Conservation (phyloP, 2,329 filamentous ascomycete genomes). For the Ophiosphaerella narmari region DNA sequence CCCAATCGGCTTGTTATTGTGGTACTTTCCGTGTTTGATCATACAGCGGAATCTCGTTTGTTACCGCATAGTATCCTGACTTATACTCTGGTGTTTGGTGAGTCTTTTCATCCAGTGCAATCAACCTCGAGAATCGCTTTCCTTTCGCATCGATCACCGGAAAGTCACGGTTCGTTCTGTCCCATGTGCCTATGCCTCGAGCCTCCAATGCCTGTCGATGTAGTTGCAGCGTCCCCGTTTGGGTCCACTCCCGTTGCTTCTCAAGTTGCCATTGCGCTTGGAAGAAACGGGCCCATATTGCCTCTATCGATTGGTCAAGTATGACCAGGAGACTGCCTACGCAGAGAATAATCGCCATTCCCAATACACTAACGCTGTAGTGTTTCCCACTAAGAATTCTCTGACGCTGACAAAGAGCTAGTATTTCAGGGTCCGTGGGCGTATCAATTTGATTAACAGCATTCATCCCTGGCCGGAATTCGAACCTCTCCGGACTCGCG, state of each 20-base stretch:
- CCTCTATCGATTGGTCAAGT: constrained; percentile 10
- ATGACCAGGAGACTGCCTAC: constrained; percentile 24
- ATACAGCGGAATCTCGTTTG: neutral
- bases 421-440: constrained; percentile 14
- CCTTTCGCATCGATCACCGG: constrained; percentile 14
- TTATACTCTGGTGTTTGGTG: neutral
- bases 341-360: constrained; percentile 24
- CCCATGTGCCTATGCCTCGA: constrained; percentile 19
- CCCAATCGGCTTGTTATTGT: too few relatives aligned
- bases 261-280: constrained; percentile 17
- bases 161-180: constrained; percentile 14
- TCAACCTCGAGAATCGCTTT: neutral
- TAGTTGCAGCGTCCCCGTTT: constrained; percentile 19
- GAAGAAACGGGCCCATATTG: constrained; percentile 17
- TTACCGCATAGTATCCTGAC: neutral
- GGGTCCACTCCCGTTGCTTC: constrained; percentile 23
- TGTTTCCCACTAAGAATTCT: constrained; percentile 21
- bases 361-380: constrained; percentile 24
- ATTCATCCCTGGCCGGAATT: constrained; percentile 12
- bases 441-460: constrained; percentile 9
- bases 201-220: constrained; percentile 20
- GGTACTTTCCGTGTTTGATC: too few relatives aligned
- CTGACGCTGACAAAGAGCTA: constrained; percentile 16
- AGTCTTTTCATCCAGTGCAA: neutral
- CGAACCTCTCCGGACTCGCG: constrained; percentile 15